Conservation (phyloP, 1,139 yeast species). For the Pichia sp. region DNA sequence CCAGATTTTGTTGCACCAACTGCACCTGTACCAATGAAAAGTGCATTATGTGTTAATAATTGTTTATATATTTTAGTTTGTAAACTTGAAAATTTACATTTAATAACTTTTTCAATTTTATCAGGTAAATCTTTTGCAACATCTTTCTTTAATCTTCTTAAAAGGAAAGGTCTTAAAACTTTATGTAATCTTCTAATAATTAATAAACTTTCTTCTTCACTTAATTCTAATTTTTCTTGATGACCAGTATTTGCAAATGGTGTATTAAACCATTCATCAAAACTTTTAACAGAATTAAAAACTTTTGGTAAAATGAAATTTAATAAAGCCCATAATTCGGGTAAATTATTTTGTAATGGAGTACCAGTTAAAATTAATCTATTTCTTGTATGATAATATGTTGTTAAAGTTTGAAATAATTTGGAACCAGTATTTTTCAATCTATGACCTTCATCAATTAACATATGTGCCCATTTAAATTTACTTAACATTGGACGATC, state of each 20-base stretch:
- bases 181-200: constrained; percentile 94
- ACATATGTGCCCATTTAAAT: constrained; percentile 78
- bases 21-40: constrained; percentile 49
- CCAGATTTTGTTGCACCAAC: constrained; percentile 42
- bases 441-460: constrained; percentile 86
- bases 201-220: constrained; percentile 91
- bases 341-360: constrained; percentile 77
- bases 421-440: constrained; percentile 78
- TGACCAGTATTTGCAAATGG: constrained; percentile 81
- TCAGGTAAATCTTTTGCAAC: constrained; percentile 96
- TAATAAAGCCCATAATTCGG: constrained; percentile 79
- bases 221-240: constrained; percentile 70
- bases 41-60: constrained; percentile 64
- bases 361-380: constrained; percentile 83
- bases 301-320: constrained; percentile 75
- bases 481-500: constrained; percentile 64
- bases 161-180: constrained; percentile 87
- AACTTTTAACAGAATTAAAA: constrained; percentile 78
- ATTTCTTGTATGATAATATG: constrained; percentile 65
- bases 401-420: constrained; percentile 65
- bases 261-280: constrained; percentile 84
- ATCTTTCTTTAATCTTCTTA: constrained; percentile 93
- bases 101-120: constrained; percentile 89
- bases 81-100: constrained; percentile 87
- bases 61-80: constrained; percentile 76